Evolutionary conservation across 2,329 filamentous ascomycete species (phyloP), one percentile per base, ranked within the genome.

Genomic region (Thermoascus crustaceus): DNA sequence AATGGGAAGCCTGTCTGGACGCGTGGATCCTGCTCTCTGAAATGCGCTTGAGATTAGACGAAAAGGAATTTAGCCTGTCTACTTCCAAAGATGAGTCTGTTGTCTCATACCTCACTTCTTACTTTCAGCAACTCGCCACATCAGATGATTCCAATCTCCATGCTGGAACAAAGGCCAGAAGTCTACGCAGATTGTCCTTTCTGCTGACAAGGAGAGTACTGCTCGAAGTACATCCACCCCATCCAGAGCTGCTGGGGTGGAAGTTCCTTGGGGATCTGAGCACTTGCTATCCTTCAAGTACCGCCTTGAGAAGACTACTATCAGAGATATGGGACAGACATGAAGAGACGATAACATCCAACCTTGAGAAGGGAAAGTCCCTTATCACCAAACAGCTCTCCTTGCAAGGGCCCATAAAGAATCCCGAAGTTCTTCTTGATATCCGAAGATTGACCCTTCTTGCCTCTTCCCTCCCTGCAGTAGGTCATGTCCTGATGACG

Each of bases 1-100:
- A 94, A 61, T 94, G 87, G 87, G 71, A 81, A 45, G 69, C 75
- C 20, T 86, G 82, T 55, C 65, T 93, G 30, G 75, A 82, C 43
- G 80, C 85, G 22, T 95, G 86, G 86, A 64, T 78, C 11, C 66
- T 75, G 7, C 69, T 94, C 5, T 65, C 76, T 5, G 71, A 79
- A 35, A 71, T 78, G 2, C 75, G 87, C 43, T 59, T 91, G 19
- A 68, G 72, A 9, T 61, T 82, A 0, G 49, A 73, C 0, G 68
- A 76, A 5, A 51, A 68, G 1, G 64, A 76, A 0, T 82, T 91
- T 42, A 45, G 56, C 30, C 53, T 58, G 22, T 57, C 63, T 17
- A 67, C 75, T 6, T 45, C 60, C 3, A 69, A 72, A 4, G 75
- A 85, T 46, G 69, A 72, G 22, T 78, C 78, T 16, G 52, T 85